phyloP scores from a whole-genome alignment of 2,329 filamentous ascomycete species.

The Podosphaera fusca region DNA sequence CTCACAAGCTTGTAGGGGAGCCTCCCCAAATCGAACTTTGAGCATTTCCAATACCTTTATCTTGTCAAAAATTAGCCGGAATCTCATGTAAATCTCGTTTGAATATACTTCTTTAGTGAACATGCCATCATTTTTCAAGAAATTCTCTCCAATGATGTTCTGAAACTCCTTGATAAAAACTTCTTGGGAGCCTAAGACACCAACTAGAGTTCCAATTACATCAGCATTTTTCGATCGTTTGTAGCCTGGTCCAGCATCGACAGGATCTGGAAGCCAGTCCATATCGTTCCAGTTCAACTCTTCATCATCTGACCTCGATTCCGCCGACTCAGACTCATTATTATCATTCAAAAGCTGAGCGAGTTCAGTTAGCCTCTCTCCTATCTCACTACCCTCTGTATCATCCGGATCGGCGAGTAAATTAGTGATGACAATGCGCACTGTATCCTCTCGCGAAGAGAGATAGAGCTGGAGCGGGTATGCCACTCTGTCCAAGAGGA shows the following conservation, averaged over 20 bases:
- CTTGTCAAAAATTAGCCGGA: conserved; percentile 15
- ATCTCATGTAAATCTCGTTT: background rate
- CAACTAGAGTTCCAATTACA: conserved; percentile 75
- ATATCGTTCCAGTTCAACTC: conserved; percentile 81
- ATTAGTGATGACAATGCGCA: conserved; percentile 53
- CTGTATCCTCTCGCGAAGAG: conserved; percentile 54
- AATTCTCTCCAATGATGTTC: conserved; percentile 61
- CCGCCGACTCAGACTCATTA: conserved; percentile 21
- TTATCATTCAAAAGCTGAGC: conserved; percentile 30
- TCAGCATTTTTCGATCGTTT: conserved; percentile 74
- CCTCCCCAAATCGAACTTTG: conserved; percentile 72
- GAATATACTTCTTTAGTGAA: conserved; percentile 44
- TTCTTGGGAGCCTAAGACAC: conserved; percentile 70
- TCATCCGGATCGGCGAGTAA: conserved; percentile 38
- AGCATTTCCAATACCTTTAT: conserved; percentile 65
- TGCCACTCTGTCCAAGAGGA: conserved; percentile 52
- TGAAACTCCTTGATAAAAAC: conserved; percentile 90
- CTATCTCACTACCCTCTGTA: conserved; percentile 15
- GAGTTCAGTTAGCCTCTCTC: conserved; percentile 38
- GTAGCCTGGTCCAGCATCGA: conserved; percentile 83
- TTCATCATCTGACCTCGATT: conserved; percentile 32
- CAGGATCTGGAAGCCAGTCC: conserved; percentile 78
- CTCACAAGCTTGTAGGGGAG: conserved; percentile 72
- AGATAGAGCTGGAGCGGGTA: conserved; percentile 53
- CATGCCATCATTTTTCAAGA: conserved; percentile 40